Percentiles rank a stretch among this genome's conserved stretches.
phyloP scores from a whole-genome alignment of 306 rosid species.

The Vachellia pachyceras region DNA sequence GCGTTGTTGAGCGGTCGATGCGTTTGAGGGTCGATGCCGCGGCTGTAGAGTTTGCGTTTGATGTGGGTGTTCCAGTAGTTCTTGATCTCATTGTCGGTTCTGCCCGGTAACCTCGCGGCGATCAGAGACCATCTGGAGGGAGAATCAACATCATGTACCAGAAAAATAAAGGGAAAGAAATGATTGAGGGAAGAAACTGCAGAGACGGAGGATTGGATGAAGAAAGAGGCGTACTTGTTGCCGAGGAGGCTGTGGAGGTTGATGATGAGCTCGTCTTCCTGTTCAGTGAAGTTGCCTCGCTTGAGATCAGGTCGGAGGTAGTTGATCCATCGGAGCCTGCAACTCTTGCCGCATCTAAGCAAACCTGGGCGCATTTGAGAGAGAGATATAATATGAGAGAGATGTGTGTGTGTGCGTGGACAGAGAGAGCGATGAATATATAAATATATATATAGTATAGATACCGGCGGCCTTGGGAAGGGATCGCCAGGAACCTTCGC shows the following conservation, averaged over 20 bases:
- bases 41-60: slow-evolving; percentile 48
- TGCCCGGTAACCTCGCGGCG: slow-evolving; percentile 59
- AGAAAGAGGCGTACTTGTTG: slow-evolving; percentile 50
- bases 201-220: background rate
- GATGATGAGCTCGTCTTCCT: slow-evolving; percentile 64
- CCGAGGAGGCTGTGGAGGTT: slow-evolving; percentile 63
- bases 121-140: slow-evolving; percentile 62
- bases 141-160: too few relatives aligned
- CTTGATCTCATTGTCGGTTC: slow-evolving; percentile 75
- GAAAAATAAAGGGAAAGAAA: too few relatives aligned
- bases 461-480: slow-evolving; percentile 71
- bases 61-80: slow-evolving; percentile 72
- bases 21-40: slow-evolving; percentile 64
- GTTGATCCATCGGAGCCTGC: slow-evolving; percentile 69
- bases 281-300: slow-evolving; percentile 59
- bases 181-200: too few relatives aligned
- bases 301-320: slow-evolving; percentile 67
- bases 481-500: slow-evolving; percentile 64
- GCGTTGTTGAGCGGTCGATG: slow-evolving; percentile 47
- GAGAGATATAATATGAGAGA: background rate
- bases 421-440: too few relatives aligned
- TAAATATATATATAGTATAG: too few relatives aligned
- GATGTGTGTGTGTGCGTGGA: background rate
- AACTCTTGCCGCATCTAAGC: slow-evolving; percentile 74
- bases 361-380: slow-evolving; percentile 41